Evolutionary conservation across 441 rosid genomes (phyloP).

Genomic region (Gossypium gossypioides): DNA sequence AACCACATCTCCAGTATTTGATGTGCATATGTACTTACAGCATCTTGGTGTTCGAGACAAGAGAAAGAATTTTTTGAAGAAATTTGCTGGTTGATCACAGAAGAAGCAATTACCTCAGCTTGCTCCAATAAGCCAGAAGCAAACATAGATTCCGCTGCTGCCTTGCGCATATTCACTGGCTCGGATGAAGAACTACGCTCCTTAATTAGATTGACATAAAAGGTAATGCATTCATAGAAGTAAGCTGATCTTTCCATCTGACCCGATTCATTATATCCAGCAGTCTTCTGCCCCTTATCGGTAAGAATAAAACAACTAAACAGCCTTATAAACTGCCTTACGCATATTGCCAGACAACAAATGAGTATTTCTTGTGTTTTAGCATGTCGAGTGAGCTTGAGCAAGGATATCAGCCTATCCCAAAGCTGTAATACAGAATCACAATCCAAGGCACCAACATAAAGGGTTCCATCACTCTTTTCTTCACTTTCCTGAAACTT

Average conservation of each 20-base stretch:
- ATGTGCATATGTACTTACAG: conserved; percentile 37
- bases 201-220: conserved; percentile 50
- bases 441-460: conserved; percentile 49
- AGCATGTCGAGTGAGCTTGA: conserved; percentile 43
- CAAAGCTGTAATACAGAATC: conserved; percentile 57
- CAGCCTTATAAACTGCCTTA: conserved; percentile 41
- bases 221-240: conserved; percentile 40
- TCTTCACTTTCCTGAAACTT: conserved; percentile 38
- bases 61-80: conserved; percentile 25
- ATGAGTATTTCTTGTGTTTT: conserved; percentile 62
- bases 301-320: conserved; percentile 27
- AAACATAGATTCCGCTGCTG: conserved; percentile 72
- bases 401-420: conserved; percentile 51
- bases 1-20: conserved; percentile 69
- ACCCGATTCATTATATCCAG: conserved; percentile 19
- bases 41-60: conserved; percentile 27
- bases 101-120: conserved; percentile 54
- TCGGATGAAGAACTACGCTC: conserved; percentile 69
- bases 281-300: conserved; percentile 17
- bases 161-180: conserved; percentile 70
- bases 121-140: conserved; percentile 84
- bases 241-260: conserved; percentile 21
- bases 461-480: conserved; percentile 26
- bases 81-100: conserved; percentile 29
- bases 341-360: conserved; percentile 79